phyloP scores from a whole-genome alignment of 1,284 basidiomycete species.

The Cutaneotrichosporon dermatis region DNA sequence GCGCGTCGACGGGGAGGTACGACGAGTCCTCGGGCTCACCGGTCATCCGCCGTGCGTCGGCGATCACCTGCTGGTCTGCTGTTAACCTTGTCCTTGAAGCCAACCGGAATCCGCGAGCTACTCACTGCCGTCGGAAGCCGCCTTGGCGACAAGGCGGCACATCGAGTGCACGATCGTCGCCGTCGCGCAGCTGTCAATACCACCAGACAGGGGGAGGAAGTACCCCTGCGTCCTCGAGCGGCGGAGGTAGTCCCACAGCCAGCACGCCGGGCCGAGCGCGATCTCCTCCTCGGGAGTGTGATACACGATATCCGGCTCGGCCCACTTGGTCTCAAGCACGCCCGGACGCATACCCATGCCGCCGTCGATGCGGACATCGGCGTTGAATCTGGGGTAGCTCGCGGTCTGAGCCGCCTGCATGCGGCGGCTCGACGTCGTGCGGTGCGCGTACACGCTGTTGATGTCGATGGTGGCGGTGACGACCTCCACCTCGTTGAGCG shows the following conservation, averaged over 20 bases:
- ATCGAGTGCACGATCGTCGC: constrained; percentile 93
- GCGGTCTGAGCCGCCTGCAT: constrained; percentile 80
- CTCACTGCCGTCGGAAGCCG: constrained; percentile 65
- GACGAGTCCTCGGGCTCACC: constrained; percentile 75
- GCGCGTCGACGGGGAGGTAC: constrained; percentile 79
- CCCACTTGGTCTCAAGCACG: constrained; percentile 57
- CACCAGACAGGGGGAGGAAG: constrained; percentile 94
- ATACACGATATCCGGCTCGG: constrained; percentile 62
- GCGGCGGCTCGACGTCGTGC: constrained; percentile 72
- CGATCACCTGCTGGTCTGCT: constrained; percentile 77
- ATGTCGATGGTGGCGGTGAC: constrained; percentile 92
- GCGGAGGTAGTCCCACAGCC: constrained; percentile 98
- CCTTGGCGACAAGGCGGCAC: constrained; percentile 83
- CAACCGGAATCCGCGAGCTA: background rate
- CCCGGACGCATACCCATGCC: constrained; percentile 60
- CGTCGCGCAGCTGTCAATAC: constrained; percentile 95
- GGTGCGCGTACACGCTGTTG: constrained; percentile 85
- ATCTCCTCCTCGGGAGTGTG: constrained; percentile 95
- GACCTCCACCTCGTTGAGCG: constrained; percentile 90
- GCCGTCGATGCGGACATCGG: constrained; percentile 65
- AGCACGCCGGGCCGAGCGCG: constrained; percentile 93
- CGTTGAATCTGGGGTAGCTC: constrained; percentile 70
- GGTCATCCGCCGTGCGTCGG: constrained; percentile 81
- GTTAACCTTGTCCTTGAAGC: background rate
- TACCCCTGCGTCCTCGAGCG: constrained; percentile 92